Percentiles rank a stretch among this genome's conserved stretches.
Evolutionary conservation across 345 rosid species (phyloP).

Genomic region (Litchi chinensis): DNA sequence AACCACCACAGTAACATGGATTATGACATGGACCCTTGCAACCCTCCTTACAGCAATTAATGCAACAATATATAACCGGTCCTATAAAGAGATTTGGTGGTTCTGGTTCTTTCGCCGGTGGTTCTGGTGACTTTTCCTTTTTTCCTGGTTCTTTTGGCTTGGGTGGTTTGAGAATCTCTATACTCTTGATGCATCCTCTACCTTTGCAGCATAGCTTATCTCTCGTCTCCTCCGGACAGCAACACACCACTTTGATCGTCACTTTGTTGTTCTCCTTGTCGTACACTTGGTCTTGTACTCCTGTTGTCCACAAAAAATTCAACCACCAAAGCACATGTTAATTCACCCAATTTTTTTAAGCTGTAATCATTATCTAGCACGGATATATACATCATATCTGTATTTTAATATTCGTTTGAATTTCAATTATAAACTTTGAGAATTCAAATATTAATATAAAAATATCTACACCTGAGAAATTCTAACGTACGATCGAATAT

Average conservation of each 20-base stretch:
- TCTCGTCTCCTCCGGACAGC: constrained; percentile 70
- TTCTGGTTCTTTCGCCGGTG: too few species aligned
- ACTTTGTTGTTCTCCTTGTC: constrained; percentile 71
- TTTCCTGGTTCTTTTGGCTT: too few species aligned
- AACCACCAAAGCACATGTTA: constrained; percentile 20
- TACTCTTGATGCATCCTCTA: constrained; percentile 53
- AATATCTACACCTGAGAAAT: too few species aligned
- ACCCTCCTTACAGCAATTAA: background rate
- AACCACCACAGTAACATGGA: constrained; percentile 31
- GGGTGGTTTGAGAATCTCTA: constrained; percentile 42
- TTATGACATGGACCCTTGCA: constrained; percentile 19
- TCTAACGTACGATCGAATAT: too few species aligned
- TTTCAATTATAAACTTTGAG: too few species aligned
- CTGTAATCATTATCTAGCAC: too few species aligned
- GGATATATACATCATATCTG: too few species aligned
- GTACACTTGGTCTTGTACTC: constrained; percentile 60
- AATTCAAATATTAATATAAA: too few species aligned
- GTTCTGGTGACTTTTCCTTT: too few species aligned
- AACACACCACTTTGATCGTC: constrained; percentile 68
- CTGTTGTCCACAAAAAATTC: constrained; percentile 52
- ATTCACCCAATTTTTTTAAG: constrained; percentile 32
- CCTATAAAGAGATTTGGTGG: too few species aligned
- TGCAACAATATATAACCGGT: background rate
- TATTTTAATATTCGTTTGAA: too few species aligned
- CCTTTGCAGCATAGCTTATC: constrained; percentile 58